These are phyloP conservation scores for Cladochytrium replicatum DNA, from an alignment of 192 early-diverging fungal genomes.

Conservation along the genomic window DNA sequence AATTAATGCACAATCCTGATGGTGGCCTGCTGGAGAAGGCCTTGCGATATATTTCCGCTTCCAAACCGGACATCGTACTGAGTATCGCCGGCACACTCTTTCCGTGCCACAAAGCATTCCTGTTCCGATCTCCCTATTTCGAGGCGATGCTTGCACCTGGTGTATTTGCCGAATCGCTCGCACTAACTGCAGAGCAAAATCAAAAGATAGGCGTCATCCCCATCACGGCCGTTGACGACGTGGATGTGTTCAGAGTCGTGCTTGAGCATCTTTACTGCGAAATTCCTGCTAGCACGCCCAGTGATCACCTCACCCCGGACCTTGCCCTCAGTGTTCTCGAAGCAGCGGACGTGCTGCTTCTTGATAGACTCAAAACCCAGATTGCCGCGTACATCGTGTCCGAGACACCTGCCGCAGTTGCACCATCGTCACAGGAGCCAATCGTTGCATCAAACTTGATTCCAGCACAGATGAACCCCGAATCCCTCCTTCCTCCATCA, in stretches of 20 bases:
- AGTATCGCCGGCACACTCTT: constrained; percentile 16
- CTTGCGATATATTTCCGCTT: constrained; percentile 8
- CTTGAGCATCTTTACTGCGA: constrained; percentile 42
- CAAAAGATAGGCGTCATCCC: constrained; percentile 2
- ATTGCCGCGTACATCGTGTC: constrained; percentile 22
- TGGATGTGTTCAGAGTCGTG: constrained; percentile 19
- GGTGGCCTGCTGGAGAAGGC: too few species aligned
- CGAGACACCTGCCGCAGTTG: background rate
- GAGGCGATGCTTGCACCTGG: constrained; percentile 25
- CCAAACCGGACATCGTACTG: constrained; percentile 29
- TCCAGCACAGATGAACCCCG: too few species aligned
- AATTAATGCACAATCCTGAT: too few species aligned
- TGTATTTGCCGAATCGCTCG: constrained; percentile 22
- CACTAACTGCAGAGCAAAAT: background rate
- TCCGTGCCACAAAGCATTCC: constrained; percentile 33
- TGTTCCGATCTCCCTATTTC: constrained; percentile 37
- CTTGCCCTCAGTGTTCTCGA: constrained; percentile 30
- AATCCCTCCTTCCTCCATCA: constrained; percentile 14
- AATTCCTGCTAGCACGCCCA: constrained; percentile 6
- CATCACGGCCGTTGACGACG: constrained; percentile 6
- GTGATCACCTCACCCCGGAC: constrained; percentile 2
- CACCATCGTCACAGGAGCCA: too few species aligned
- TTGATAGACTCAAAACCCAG: constrained; percentile 30
- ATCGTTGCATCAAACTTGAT: too few species aligned
- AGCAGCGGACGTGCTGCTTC: constrained; percentile 35